Evolutionary conservation across 2,329 filamentous ascomycete species (phyloP), one percentile per base, ranked within the genome.

Genomic region (Lachnellula suecica): DNA sequence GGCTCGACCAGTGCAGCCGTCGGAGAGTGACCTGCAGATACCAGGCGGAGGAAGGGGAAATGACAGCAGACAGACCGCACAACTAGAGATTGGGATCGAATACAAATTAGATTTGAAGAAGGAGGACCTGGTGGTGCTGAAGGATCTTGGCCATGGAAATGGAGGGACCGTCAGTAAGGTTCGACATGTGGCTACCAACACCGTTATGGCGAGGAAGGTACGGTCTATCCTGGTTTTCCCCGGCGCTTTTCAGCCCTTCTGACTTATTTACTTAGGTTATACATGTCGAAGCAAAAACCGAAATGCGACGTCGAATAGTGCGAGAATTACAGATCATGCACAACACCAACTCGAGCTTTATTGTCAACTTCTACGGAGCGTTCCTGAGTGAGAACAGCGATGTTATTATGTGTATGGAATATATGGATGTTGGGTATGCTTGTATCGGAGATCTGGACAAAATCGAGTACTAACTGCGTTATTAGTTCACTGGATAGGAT

Each of bases 401-500:
- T 74, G 95, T 99, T 53, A 95, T 97, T 63, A 93, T 99, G 87
- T 99, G 94, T 72, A 99, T 99, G 94, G 94, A 99, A 71, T 97
- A 99, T 70, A 96, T 96, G 91, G 94, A 99, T 72, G 91, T 93
- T 69, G 94, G 94, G 94, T 97, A 81, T 72, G 89, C 35, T 45
- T 53, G 41, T 45, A 37, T 22, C 11, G 10, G 22, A 9, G 25
- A 22, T 20, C 9, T 19, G 47, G 44, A 65, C 71, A 58, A 70
- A 61, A 38, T 47, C 13, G 38, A 56, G 46, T 52, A 58, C 69
- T 53, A 49, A 53, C 27, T 34, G 20, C 4, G 22, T 17, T 45
- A 4, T 22, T 23, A 97, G 94, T 47, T 89, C 94, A 24, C 84
- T 99, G 46, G 94, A 99, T 72, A 85, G 89, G 61, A 91, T 99